A percentile compares a stretch with the other conserved stretches of the same genome.
These are phyloP conservation scores for Camellia lanceoleosa DNA, from an alignment of 148 eudicot genomes.

Conservation along the genomic window DNA sequence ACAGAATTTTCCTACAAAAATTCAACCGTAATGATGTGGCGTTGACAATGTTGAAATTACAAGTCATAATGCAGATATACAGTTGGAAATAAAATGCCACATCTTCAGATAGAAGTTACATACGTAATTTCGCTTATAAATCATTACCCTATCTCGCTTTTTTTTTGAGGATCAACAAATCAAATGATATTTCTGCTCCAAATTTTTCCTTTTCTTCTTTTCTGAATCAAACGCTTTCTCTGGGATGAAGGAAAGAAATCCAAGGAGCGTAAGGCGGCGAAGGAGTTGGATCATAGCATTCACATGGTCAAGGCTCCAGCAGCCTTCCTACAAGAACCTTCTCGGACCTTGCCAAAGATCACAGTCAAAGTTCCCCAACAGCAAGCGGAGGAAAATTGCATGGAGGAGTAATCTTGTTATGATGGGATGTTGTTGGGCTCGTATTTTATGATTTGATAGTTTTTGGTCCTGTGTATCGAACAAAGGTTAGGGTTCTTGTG, in stretches of 20 bases:
- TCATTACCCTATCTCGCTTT: too few species aligned
- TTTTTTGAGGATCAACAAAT: too few species aligned
- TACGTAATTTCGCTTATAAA: too few species aligned
- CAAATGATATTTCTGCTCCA: too few species aligned
- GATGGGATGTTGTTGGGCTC: not conserved
- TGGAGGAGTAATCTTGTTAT: slow-evolving; percentile 58
- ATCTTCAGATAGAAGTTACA: too few species aligned
- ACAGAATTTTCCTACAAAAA: too few species aligned
- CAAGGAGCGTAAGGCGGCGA: slow-evolving; percentile 21
- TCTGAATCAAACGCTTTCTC: too few species aligned
- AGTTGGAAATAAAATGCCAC: too few species aligned
- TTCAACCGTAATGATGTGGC: too few species aligned
- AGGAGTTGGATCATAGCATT: slow-evolving; percentile 48
- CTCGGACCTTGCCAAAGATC: slow-evolving; percentile 50
- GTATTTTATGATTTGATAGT: not conserved
- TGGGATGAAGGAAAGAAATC: slow-evolving; percentile 60
- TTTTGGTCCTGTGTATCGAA: not conserved
- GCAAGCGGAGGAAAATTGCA: slow-evolving; percentile 38
- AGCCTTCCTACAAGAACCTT: slow-evolving; percentile 31
- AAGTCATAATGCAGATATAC: too few species aligned
- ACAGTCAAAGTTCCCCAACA: slow-evolving; percentile 48
- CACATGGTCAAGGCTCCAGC: slow-evolving; percentile 54
- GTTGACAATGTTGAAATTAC: too few species aligned
- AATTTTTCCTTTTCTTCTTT: too few species aligned
- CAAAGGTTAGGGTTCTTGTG: not conserved